A percentile compares a stretch with the other conserved stretches of the same genome.
Evolutionary conservation across 2,329 filamentous ascomycete species (phyloP).

Genomic region (Fusarium verticillioides): DNA sequence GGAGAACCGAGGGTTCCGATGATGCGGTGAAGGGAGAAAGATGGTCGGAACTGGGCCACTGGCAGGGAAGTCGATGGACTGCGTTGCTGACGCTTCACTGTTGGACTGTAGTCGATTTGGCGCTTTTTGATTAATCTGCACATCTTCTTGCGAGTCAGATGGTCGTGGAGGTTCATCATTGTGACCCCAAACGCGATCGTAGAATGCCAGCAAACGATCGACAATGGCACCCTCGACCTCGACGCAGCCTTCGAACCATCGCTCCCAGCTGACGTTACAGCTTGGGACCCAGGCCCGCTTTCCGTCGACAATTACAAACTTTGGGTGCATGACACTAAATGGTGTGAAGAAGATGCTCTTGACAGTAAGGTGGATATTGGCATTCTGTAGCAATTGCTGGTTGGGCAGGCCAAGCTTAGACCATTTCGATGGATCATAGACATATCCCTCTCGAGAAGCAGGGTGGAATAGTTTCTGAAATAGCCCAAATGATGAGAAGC

Average conservation of each 20-base stretch:
- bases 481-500: slow-evolving; percentile 79
- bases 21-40: slow-evolving; percentile 80
- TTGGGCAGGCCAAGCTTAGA: slow-evolving; percentile 71
- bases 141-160: neutral
- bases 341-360: slow-evolving; percentile 84
- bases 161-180: slow-evolving; percentile 14
- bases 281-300: slow-evolving; percentile 75
- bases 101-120: neutral
- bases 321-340: slow-evolving; percentile 89
- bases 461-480: slow-evolving; percentile 82
- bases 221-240: slow-evolving; percentile 73
- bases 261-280: slow-evolving; percentile 87
- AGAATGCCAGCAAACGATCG: slow-evolving; percentile 72
- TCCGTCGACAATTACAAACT: slow-evolving; percentile 81
- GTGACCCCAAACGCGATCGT: slow-evolving; percentile 72
- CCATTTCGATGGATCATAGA: slow-evolving; percentile 72
- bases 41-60: slow-evolving; percentile 61
- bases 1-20: slow-evolving; percentile 72
- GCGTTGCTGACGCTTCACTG: slow-evolving; percentile 44
- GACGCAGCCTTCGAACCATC: slow-evolving; percentile 86
- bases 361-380: slow-evolving; percentile 73
- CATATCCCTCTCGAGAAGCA: slow-evolving; percentile 68
- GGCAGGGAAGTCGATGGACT: slow-evolving; percentile 43
- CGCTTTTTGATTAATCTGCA: no score
- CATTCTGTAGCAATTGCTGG: slow-evolving; percentile 60